Base-by-base conservation (phyloP, 2,329 filamentous ascomycete species). In the Didymella sp. region DNA sequence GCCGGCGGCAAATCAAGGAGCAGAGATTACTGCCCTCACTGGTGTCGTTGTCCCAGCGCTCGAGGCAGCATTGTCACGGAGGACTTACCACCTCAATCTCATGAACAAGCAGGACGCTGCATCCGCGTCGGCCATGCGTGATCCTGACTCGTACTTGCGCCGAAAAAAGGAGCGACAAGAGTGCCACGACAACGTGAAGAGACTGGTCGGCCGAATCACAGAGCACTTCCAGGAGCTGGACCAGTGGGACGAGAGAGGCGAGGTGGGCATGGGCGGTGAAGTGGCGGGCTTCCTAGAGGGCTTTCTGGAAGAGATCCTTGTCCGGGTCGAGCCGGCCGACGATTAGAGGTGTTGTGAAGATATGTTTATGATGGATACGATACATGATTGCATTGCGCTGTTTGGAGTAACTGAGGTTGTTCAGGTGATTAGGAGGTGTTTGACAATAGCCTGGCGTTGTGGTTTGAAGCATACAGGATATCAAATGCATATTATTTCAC, bases 21-120 rank as follows among this genome's bases (percentile, higher is more conserved):
- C 85, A 12, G 90, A 96, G 56, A 84, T 96, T 21, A 95, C 96
- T 50, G 92, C 93, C 2, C 83, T 97, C 1, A 91, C 89, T 70
- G 91, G 94, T 65, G 94, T 99, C 47, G 91, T 99, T 33, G 88
- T 98, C 61, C 95, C 95, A 0, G 94, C 95, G 2, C 84, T 99
- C 2, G 92, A 96, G 76, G 90, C 95, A 64, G 92, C 95, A 7
- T 85, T 98, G 19, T 91, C 92, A 73, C 85, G 95, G 48, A 89
- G 95, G 50, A 79, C 80, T 24, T 84, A 85, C 65, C 81, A 84
- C 51, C 76, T 88, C 50, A 82, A 83, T 45, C 81, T 85, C 35
- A 64, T 63, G 41, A 74, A 72, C 61, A 74, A 75, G 40, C 47
- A 75, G 70, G 71, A 78, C 64, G 54, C 70, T 51, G 47, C 66